Evolutionary conservation across 805 yeast species (phyloP).

Genomic region (Pichia gijzeniarum): DNA sequence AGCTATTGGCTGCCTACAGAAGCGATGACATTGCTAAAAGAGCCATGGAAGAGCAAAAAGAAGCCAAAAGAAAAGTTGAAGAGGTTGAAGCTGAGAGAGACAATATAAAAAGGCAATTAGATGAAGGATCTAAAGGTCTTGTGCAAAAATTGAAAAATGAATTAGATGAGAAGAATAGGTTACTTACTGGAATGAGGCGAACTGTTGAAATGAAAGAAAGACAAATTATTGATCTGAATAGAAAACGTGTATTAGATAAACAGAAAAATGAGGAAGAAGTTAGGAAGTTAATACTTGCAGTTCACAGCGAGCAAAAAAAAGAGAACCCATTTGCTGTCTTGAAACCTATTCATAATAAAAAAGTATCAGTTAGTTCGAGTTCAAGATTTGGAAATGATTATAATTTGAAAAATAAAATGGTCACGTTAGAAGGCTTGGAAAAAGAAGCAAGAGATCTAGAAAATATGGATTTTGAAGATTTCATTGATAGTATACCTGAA

Average conservation of each 20-base stretch:
- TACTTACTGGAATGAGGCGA: constrained; percentile 53
- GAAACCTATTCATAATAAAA: neutral
- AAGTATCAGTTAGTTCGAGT: neutral
- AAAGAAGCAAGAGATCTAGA: constrained; percentile 82
- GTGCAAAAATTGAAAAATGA: constrained; percentile 55
- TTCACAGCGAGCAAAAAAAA: constrained; percentile 36
- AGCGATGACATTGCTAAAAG: constrained; percentile 82
- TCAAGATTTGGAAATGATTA: constrained; percentile 8
- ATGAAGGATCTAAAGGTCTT: constrained; percentile 70
- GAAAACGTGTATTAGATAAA: constrained; percentile 54
- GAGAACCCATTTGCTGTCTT: constrained; percentile 26
- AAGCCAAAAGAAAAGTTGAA: constrained; percentile 32
- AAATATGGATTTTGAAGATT: constrained; percentile 70
- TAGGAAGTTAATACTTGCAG: constrained; percentile 61
- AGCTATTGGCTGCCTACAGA: constrained; percentile 61
- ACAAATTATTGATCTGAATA: constrained; percentile 59
- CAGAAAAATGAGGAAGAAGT: constrained; percentile 73
- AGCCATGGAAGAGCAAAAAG: constrained; percentile 47
- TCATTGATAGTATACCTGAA: constrained; percentile 15
- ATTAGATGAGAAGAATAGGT: constrained; percentile 53
- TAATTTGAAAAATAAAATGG: constrained; percentile 8
- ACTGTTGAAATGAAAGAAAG: constrained; percentile 52
- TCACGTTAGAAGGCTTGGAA: constrained; percentile 40
- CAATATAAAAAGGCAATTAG: constrained; percentile 22
- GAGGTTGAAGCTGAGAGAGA: constrained; percentile 41